phyloP scores from a whole-genome alignment of 495 filamentous ascomycete genomes.

The Parmelia sp. region DNA sequence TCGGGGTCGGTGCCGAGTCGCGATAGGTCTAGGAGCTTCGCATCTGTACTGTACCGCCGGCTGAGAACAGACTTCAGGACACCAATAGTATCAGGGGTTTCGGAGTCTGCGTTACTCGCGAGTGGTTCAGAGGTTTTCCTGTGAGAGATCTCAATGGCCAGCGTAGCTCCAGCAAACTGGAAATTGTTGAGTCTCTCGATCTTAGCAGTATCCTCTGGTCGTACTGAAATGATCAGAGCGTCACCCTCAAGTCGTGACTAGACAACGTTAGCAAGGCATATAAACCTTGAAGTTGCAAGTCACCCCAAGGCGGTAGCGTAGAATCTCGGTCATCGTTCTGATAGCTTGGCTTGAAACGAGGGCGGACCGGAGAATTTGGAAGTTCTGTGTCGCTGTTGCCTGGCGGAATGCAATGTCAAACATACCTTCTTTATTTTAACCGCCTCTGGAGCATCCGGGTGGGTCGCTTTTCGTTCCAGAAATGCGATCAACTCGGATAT shows the following conservation, averaged over 20 bases:
- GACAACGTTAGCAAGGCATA: constrained; percentile 64
- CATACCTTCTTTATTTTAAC: constrained; percentile 82
- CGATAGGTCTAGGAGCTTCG: constrained; percentile 75
- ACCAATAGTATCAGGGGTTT: constrained; percentile 35
- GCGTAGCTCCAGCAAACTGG: constrained; percentile 54
- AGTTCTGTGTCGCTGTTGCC: constrained; percentile 28
- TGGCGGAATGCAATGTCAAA: constrained; percentile 48
- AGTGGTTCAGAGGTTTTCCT: constrained; percentile 33
- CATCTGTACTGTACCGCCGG: constrained; percentile 59
- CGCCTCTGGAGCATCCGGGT: constrained; percentile 42
- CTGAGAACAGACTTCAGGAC: constrained; percentile 54
- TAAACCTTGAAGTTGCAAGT: constrained; percentile 47
- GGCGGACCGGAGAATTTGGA: constrained; percentile 44
- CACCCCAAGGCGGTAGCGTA: constrained; percentile 39
- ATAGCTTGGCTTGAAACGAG: constrained; percentile 52
- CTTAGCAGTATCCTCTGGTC: constrained; percentile 52
- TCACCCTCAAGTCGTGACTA: constrained; percentile 69
- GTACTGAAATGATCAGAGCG: constrained; percentile 59
- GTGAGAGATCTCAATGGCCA: constrained; percentile 44
- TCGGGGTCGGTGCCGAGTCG: constrained; percentile 61
- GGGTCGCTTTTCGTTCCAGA: constrained; percentile 70
- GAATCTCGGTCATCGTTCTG: constrained; percentile 52
- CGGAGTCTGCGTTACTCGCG: constrained; percentile 32
- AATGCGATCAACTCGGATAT: constrained; percentile 64
- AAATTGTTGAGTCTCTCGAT: constrained; percentile 59